phyloP scores from a whole-genome alignment of 1,284 basidiomycete species.

The Violaceomyces palustris region DNA sequence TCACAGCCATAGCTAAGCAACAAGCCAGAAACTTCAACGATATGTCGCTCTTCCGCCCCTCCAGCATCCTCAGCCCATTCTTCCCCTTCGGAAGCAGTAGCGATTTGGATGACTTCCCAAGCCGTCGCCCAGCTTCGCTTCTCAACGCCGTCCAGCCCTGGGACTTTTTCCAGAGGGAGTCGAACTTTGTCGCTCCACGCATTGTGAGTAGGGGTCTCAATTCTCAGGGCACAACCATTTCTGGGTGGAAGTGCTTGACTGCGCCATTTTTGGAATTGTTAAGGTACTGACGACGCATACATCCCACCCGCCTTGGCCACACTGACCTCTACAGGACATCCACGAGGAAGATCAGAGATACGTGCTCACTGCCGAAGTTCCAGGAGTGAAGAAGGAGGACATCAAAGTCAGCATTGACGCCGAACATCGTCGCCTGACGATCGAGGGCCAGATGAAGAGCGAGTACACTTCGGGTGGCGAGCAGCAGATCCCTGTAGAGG shows the following conservation, averaged over 20 bases:
- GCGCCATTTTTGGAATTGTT: no score
- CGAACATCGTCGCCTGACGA: constrained; percentile 25
- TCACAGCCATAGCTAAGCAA: no score
- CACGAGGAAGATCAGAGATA: constrained; percentile 27
- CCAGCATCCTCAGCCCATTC: constrained; percentile 14
- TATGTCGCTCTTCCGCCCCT: constrained; percentile 26
- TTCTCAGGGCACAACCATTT: no score
- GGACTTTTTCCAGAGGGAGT: constrained; percentile 7
- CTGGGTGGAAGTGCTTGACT: no score
- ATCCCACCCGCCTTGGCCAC: no score
- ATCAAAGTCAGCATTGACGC: constrained; percentile 31
- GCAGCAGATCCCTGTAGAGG: not conserved
- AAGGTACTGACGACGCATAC: no score
- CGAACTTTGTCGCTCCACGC: constrained; percentile 21
- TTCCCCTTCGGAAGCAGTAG: constrained; percentile 7
- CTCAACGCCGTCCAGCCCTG: not conserved
- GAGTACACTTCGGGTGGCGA: constrained; percentile 18
- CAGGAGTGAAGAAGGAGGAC: constrained; percentile 36
- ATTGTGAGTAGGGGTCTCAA: no score
- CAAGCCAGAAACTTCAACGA: no score
- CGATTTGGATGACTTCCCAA: constrained; percentile 14
- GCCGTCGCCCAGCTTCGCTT: constrained; percentile 7
- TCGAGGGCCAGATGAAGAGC: constrained; percentile 28
- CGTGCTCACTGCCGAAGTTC: constrained; percentile 27
- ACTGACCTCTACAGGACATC: no score